Evolutionary conservation across 257 asterid genomes (phyloP), one percentile per base, ranked within the genome.

Genomic region (Schizonepeta tenuifolia): DNA sequence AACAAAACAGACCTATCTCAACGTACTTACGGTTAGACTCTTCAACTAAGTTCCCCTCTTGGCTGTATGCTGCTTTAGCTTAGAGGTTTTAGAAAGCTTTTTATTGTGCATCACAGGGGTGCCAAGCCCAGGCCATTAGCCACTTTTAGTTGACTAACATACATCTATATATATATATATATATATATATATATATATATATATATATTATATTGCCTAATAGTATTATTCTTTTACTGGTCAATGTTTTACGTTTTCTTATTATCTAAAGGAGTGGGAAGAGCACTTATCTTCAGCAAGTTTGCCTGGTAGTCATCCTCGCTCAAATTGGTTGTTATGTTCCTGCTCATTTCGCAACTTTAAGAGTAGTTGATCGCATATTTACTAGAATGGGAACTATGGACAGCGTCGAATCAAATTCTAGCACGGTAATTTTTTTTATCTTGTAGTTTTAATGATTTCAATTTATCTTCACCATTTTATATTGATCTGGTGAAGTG

Each of bases 301-400:
- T 91, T 81, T 91, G 99, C 77, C 77, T 91, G 77, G 79, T 87
- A 20, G 87, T 91, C 87, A 91, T 94, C 84, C 96, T 94, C 40
- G 99, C 99, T 70, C 99, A 94, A 82, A 86, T 89, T 83, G 99
- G 99, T 70, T 94, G 99, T 80, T 94, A 91, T 69, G 86, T 94
- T 70, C 99, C 99, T 63, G 97, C 97, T 60, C 93, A 86, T 71
- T 94, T 88, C 79, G 93, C 97, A 63, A 91, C 96, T 67, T 59
- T 88, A 38, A 83, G 97, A 83, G 93, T 87, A 61, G 94, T 89
- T 59, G 99, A 94, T 79, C 96, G 95, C 71, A 92, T 94, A 76
- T 94, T 94, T 70, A 94, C 99, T n/a, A 82, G 99, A 84, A 94
- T 94, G 99, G 99, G 99, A 75, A 86, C 89, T 72, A 69, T 82